phyloP scores from a whole-genome alignment of 2,329 filamentous ascomycete species.

The Aspergillus fructus region DNA sequence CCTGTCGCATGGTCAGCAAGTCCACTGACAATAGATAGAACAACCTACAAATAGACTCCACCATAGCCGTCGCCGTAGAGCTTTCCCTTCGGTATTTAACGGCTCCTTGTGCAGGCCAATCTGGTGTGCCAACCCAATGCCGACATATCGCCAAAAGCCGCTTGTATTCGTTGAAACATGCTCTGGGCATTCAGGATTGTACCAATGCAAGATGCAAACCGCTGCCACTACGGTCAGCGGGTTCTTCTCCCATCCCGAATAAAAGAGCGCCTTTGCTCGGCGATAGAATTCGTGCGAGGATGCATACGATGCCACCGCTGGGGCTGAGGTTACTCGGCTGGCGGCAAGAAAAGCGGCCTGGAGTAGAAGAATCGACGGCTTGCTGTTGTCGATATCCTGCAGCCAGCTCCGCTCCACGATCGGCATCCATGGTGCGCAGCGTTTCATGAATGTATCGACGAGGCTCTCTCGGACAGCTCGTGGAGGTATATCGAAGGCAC shows the following conservation, averaged over 20 bases:
- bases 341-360: no score
- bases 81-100: slow-evolving; percentile 22
- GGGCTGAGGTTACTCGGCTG: no score
- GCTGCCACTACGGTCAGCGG: slow-evolving; percentile 32
- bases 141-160: slow-evolving; percentile 46
- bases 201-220: slow-evolving; percentile 35
- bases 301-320: slow-evolving; percentile 22
- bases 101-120: slow-evolving; percentile 47
- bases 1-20: no score
- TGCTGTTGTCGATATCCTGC: slow-evolving; percentile 24
- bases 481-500: no score
- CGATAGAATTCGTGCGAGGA: slow-evolving; percentile 32
- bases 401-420: slow-evolving; percentile 32
- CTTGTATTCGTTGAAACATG: slow-evolving; percentile 44
- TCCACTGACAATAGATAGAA: no score
- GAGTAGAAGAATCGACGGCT: slow-evolving; percentile 16
- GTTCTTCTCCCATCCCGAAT: slow-evolving; percentile 33
- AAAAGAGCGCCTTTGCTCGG: slow-evolving; percentile 34
- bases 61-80: no score
- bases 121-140: slow-evolving; percentile 45
- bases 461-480: slow-evolving; percentile 21
- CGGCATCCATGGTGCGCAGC: slow-evolving; percentile 34
- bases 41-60: no score
- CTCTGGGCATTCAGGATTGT: slow-evolving; percentile 35
- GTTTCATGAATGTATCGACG: slow-evolving; percentile 32